Evolutionary conservation across 2,329 filamentous ascomycete genomes (phyloP).

Genomic region (Penicillium sp.): DNA sequence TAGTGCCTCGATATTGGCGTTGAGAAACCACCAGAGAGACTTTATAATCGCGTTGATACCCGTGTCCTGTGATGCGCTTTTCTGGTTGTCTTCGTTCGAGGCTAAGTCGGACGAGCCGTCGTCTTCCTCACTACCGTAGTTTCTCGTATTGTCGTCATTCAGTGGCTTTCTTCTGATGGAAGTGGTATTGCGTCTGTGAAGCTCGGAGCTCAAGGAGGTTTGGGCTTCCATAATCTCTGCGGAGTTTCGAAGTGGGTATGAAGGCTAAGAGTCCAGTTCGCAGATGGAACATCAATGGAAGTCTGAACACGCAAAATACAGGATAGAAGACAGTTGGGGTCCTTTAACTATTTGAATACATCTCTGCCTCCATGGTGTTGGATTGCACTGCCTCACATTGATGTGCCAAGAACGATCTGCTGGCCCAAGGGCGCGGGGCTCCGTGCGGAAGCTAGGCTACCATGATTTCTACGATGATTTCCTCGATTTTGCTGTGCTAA

Average conservation of each 20-base stretch:
- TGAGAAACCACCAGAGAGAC: not conserved
- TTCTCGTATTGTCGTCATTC: not conserved
- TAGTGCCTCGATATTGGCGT: not conserved
- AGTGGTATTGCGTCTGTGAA: not conserved
- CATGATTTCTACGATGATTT: not conserved
- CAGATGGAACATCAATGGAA: not conserved
- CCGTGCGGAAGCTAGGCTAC: not conserved
- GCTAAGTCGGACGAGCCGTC: not conserved
- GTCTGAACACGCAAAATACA: not conserved
- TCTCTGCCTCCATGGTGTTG: not conserved
- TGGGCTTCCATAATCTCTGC: not conserved
- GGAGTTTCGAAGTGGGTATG: not conserved
- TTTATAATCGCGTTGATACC: not conserved
- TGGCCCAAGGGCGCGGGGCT: not conserved
- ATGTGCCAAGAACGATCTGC: not conserved
- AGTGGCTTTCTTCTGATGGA: not conserved
- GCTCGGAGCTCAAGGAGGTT: not conserved
- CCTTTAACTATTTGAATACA: not conserved
- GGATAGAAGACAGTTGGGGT: not conserved
- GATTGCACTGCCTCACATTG: not conserved
- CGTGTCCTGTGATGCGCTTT: not conserved
- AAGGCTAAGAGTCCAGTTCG: not conserved
- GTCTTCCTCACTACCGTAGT: not conserved
- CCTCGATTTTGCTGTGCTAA: not conserved
- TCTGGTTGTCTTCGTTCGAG: not conserved